These are phyloP conservation scores for Aphanomyces euteiches DNA, from an alignment of 352 stramenopile species.

Conservation along the genomic window DNA sequence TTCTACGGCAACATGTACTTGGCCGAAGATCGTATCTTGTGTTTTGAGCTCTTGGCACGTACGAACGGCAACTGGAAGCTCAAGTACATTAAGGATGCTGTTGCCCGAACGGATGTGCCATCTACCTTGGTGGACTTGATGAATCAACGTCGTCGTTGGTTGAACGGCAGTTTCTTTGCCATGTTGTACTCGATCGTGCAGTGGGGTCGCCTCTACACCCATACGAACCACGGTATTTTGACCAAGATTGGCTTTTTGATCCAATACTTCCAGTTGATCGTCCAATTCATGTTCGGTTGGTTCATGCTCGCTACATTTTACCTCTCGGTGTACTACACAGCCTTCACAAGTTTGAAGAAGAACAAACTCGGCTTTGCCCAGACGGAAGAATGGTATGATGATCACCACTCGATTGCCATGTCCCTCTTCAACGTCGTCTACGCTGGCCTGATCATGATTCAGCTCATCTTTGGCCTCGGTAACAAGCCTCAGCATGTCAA, in stretches of 20 bases:
- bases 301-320: conserved; percentile 81
- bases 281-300: conserved; percentile 63
- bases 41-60: conserved; percentile 79
- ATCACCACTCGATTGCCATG: conserved; percentile 58
- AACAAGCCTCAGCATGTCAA: conserved; percentile 89
- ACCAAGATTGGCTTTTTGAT: conserved; percentile 61
- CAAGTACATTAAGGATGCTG: conserved; percentile 81
- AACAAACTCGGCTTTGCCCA: conserved; percentile 74
- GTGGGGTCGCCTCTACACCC: conserved; percentile 75
- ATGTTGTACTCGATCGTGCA: conserved; percentile 85
- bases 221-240: conserved; percentile 67
- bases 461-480: conserved; percentile 81
- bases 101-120: conserved; percentile 82
- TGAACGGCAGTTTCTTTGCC: conserved; percentile 84
- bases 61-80: conserved; percentile 84
- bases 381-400: conserved; percentile 57
- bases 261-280: conserved; percentile 76
- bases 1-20: conserved; percentile 89
- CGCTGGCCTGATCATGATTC: conserved; percentile 74
- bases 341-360: conserved; percentile 83
- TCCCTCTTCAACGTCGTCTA: conserved; percentile 83
- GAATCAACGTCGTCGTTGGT: conserved; percentile 78
- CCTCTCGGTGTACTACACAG: conserved; percentile 80
- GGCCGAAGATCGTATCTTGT: conserved; percentile 81
- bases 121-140: conserved; percentile 76